Evolutionary conservation across 805 yeast genomes (phyloP).

Genomic region (Yueomyces sp.): DNA sequence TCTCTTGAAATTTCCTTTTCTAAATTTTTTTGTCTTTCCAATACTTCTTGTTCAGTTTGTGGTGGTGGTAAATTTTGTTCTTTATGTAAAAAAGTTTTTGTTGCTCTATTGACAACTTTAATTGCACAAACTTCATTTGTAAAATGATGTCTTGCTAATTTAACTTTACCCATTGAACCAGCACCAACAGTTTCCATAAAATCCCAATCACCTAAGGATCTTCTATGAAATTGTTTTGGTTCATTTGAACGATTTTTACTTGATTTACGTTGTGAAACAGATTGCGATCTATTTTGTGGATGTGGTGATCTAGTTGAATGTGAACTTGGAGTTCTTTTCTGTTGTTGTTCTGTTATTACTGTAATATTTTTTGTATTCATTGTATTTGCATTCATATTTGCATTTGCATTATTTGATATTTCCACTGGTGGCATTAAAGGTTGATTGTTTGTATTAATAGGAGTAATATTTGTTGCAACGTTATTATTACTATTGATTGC

Average conservation of each 20-base stretch:
- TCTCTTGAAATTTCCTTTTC: slow-evolving; percentile 84
- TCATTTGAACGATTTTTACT: slow-evolving; percentile 1
- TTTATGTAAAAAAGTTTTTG: slow-evolving; percentile 58
- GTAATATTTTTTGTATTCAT: background rate
- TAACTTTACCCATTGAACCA: slow-evolving; percentile 98
- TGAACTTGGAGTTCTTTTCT: background rate
- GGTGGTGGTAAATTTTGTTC: slow-evolving; percentile 61
- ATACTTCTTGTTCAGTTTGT: slow-evolving; percentile 39
- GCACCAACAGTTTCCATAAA: slow-evolving; percentile 92
- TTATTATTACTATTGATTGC: too few relatives aligned
- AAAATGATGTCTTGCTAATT: slow-evolving; percentile 73
- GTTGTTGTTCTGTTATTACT: background rate
- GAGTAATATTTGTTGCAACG: too few relatives aligned
- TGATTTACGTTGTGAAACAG: background rate
- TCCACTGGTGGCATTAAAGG: slow-evolving; percentile 3
- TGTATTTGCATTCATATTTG: background rate
- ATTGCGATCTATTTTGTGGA: background rate
- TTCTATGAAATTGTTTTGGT: slow-evolving; percentile 50
- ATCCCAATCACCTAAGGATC: slow-evolving; percentile 93
- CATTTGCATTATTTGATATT: background rate
- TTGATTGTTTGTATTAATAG: too few relatives aligned
- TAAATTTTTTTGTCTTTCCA: slow-evolving; percentile 52
- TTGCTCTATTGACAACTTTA: slow-evolving; percentile 85
- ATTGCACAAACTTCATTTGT: slow-evolving; percentile 83
- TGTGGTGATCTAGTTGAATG: background rate